Evolutionary conservation across 2,329 filamentous ascomycete genomes (phyloP), one percentile per base, ranked within the genome.

Genomic region (Myotisia sp.): DNA sequence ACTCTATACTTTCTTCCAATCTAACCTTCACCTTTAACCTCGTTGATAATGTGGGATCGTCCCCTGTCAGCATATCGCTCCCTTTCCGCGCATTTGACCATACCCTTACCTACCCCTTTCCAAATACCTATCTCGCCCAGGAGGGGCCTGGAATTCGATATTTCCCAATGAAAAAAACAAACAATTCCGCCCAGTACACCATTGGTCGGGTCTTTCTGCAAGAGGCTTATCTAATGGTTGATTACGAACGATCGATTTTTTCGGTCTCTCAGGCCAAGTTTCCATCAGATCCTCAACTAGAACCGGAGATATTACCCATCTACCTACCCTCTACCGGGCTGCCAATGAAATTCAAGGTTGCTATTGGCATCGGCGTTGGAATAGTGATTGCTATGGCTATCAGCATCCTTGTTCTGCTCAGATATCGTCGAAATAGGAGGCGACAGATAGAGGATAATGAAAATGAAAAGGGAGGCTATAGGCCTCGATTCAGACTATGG

Each of bases 191-290:
- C 21, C 51, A 59, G 35, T 54, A 50, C 29, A 56, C 50, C 5
- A 48, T 62, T 24, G 58, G 59, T n/a, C 47, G 59, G 32, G 43
- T 49, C 6, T 61, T 62, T 37, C 42, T 62, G 10, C 59, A 62
- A 44, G 58, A 62, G 45, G 52, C 54, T 9, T 57, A 59, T 39
- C 29, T 58, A 17, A 46, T 45, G 18, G 54, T 56, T 9, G 54
- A 59, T 37, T 58, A 56, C 37, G 53, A 57, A 34, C 44, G 54
- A 6, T 44, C 47, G 14, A 52, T 49, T 22, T 59, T 58, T 35
- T 53, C 53, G 2, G 37, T 58, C 12, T 50, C 51, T 19, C 48
- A 56, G 31, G 53, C 53, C 5, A 40, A 43, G 16, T 54, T 54
- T 33, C 44, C 44, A 5, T 28, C 40, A 10, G 44, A 47, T 30